Conservation (phyloP, 108 stramenopile species). For the Nitzschia palea region DNA sequence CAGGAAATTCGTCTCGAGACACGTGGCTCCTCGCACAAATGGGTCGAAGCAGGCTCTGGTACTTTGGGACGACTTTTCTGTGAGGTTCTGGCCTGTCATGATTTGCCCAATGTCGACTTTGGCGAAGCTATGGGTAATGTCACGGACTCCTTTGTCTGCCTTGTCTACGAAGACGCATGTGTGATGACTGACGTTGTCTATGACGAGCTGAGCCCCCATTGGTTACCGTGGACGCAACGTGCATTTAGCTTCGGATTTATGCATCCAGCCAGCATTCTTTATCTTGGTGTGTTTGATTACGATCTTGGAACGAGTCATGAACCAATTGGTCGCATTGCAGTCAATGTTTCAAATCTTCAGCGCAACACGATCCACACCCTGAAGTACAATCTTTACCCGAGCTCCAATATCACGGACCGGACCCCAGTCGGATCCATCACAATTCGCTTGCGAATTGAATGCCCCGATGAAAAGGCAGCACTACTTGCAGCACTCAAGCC, state of each 20-base stretch:
- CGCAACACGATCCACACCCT: constrained; percentile 60
- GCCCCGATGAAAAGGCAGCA: constrained; percentile 46
- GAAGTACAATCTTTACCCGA: constrained; percentile 53
- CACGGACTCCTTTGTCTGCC: constrained; percentile 67
- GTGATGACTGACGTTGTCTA: constrained; percentile 65
- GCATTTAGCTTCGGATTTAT: constrained; percentile 64
- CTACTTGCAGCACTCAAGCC: constrained; percentile 44
- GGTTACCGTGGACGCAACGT: constrained; percentile 73
- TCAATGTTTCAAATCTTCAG: constrained; percentile 56
- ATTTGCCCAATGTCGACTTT: constrained; percentile 66
- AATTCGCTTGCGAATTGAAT: constrained; percentile 59
- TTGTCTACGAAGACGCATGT: constrained; percentile 70
- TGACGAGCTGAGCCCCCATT: constrained; percentile 63
- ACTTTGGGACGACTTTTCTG: constrained; percentile 59
- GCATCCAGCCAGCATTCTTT: constrained; percentile 57
- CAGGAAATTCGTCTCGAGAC: constrained; percentile 51
- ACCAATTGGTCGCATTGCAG: constrained; percentile 55
- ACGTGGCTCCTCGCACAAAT: constrained; percentile 47
- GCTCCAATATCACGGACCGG: constrained; percentile 53
- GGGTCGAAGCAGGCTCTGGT: constrained; percentile 72
- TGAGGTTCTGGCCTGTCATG: constrained; percentile 62
- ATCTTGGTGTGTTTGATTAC: constrained; percentile 64
- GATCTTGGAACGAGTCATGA: constrained; percentile 52
- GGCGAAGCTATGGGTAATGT: constrained; percentile 60
- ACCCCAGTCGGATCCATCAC: constrained; percentile 64